These are phyloP conservation scores for Phytophthora sp. DNA, from an alignment of 352 stramenopile species.

Conservation along the genomic window DNA sequence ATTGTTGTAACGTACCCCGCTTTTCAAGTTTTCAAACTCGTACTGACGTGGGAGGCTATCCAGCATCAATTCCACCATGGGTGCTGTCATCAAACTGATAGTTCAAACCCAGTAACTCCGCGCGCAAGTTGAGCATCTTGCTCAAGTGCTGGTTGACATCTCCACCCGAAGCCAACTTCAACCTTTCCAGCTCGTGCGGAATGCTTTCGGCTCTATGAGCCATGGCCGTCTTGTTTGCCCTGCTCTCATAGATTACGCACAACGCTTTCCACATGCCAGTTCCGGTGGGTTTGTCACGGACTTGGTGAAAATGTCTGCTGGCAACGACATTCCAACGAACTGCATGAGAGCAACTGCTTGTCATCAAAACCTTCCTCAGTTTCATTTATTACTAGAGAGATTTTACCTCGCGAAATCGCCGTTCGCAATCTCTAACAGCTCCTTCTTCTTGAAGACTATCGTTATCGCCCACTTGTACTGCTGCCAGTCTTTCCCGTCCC, in stretches of 20 bases:
- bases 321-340: slow-evolving; percentile 2
- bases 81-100: slow-evolving; percentile 1
- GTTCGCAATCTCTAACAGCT: neutral
- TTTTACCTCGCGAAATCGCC: neutral
- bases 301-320: slow-evolving; percentile 1
- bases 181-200: too few relatives aligned
- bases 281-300: slow-evolving; percentile 16
- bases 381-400: neutral
- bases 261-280: slow-evolving; percentile 9
- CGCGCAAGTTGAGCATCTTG: slow-evolving; percentile 19
- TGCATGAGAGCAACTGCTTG: slow-evolving; percentile 5
- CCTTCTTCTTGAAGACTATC: neutral
- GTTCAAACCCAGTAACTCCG: slow-evolving; percentile 16
- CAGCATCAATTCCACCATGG: slow-evolving; percentile 9
- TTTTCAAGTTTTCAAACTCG: slow-evolving; percentile 16
- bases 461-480: slow-evolving; percentile 5
- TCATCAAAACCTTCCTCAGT: too few relatives aligned
- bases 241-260: slow-evolving; percentile 11
- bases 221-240: slow-evolving; percentile 5
- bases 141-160: too few relatives aligned
- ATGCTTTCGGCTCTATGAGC: too few relatives aligned
- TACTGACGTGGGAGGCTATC: slow-evolving; percentile 8
- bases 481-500: neutral
- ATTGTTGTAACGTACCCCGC: slow-evolving; percentile 3
- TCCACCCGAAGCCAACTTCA: too few relatives aligned